phyloP scores from a whole-genome alignment of 176 grass and related monocot genomes.

The Zizania latifolia region DNA sequence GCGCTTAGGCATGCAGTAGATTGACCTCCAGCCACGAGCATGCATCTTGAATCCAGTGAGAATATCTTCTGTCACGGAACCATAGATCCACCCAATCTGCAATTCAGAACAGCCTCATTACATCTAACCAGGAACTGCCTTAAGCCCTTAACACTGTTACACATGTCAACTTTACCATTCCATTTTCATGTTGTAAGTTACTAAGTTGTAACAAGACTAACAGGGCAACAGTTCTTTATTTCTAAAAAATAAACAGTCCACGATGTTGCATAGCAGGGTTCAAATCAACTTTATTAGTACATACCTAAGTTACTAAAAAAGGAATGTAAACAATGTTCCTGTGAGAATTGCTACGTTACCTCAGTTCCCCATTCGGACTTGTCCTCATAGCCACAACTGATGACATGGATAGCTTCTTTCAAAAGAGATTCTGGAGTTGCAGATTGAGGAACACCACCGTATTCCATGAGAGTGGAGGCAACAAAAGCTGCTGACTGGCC shows the following conservation, averaged over 20 bases:
- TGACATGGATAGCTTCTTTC: conserved; percentile 99
- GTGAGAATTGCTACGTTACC: conserved; percentile 43
- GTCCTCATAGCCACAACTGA: conserved; percentile 98
- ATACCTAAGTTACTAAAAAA: not conserved
- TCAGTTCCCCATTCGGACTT: conserved; percentile 95
- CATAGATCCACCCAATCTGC: conserved; percentile 97
- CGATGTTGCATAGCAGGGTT: not conserved
- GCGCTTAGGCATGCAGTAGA: conserved; percentile 91
- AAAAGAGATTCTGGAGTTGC: conserved; percentile 97
- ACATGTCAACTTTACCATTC: not conserved
- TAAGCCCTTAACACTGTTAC: not conserved
- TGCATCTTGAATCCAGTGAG: conserved; percentile 98
- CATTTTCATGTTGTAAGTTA: not conserved
- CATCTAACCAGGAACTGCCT: conserved; percentile 1
- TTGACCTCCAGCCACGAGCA: conserved; percentile 79
- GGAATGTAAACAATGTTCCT: not conserved
- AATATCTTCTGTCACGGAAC: conserved; percentile 98
- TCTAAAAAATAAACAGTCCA: not conserved
- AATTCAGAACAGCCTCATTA: conserved; percentile 23
- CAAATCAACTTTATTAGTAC: not conserved
- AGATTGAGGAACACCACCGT: conserved; percentile 98
- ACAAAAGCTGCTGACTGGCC: conserved; percentile 92
- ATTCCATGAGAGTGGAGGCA: conserved; percentile 97
- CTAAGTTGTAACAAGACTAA: too few species aligned
- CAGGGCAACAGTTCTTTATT: not conserved